Percentiles rank a stretch among this genome's conserved stretches.
Conservation (phyloP, 192 early-diverging fungal genomes). For the Linnemannia exigua region DNA sequence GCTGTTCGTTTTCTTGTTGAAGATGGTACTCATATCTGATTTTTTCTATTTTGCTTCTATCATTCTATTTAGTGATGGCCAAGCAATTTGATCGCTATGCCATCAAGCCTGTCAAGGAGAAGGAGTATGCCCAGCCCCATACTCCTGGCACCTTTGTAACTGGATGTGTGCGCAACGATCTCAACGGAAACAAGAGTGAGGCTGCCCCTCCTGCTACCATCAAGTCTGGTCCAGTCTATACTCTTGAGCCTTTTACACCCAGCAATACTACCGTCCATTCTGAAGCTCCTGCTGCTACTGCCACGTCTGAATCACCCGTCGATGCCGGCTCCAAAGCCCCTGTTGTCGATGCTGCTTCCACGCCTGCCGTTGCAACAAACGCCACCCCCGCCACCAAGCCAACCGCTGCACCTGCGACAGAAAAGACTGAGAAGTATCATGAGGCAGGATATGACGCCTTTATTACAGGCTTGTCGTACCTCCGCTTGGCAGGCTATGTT, state of each 20-base stretch:
- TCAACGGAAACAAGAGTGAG: background rate
- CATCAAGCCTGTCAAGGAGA: constrained; percentile 6
- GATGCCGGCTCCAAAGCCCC: background rate
- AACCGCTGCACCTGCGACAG: background rate
- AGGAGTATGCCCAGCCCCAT: background rate
- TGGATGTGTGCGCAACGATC: background rate
- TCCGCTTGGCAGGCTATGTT: constrained; percentile 72
- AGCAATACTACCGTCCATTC: too few species aligned
- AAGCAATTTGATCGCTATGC: constrained; percentile 63
- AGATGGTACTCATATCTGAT: background rate
- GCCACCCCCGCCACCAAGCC: background rate
- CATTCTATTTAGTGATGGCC: constrained; percentile 61
- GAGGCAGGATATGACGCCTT: constrained; percentile 97
- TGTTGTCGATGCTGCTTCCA: background rate
- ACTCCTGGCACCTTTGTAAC: background rate
- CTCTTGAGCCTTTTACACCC: too few species aligned
- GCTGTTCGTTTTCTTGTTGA: too few species aligned
- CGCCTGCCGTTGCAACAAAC: background rate
- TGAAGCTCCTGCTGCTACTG: constrained; percentile 14
- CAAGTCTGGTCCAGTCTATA: too few species aligned
- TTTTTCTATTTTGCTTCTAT: background rate
- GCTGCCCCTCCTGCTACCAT: background rate
- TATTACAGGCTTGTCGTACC: constrained; percentile 86
- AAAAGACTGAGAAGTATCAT: constrained; percentile 70
- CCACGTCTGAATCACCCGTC: background rate